Evolutionary conservation across 1,284 basidiomycete species (phyloP).

Genomic region (Boletus austroedulis): DNA sequence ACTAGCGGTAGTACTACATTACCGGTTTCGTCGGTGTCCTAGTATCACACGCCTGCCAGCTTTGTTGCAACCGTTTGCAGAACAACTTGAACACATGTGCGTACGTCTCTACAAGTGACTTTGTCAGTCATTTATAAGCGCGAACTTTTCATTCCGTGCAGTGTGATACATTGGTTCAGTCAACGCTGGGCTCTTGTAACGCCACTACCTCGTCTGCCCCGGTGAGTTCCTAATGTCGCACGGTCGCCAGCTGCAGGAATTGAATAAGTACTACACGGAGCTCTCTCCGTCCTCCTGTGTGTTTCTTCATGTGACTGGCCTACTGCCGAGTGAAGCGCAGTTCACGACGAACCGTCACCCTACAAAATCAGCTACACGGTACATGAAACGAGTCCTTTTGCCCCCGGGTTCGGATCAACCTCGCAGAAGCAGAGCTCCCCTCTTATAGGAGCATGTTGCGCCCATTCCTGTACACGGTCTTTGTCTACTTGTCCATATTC

Average conservation of each 20-base stretch:
- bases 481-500: background rate
- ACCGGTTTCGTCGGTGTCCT: conserved; percentile 4
- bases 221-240: background rate
- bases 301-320: conserved; percentile 21
- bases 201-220: too few species aligned
- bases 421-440: background rate
- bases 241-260: background rate
- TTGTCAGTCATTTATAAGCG: background rate
- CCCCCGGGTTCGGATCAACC: background rate
- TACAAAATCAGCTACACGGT: conserved; percentile 2
- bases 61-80: background rate
- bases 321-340: background rate
- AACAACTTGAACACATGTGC: too few species aligned
- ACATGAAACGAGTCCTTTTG: background rate
- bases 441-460: background rate
- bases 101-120: background rate
- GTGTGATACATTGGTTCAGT: background rate
- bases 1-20: background rate
- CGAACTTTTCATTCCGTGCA: background rate
- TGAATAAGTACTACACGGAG: background rate
- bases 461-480: background rate
- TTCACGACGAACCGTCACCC: conserved; percentile 8
- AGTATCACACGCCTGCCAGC: conserved; percentile 16
- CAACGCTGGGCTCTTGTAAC: too few species aligned
- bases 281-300: conserved; percentile 9